phyloP scores from a whole-genome alignment of 2,329 filamentous ascomycete species.

The Aspergillus hortae region DNA sequence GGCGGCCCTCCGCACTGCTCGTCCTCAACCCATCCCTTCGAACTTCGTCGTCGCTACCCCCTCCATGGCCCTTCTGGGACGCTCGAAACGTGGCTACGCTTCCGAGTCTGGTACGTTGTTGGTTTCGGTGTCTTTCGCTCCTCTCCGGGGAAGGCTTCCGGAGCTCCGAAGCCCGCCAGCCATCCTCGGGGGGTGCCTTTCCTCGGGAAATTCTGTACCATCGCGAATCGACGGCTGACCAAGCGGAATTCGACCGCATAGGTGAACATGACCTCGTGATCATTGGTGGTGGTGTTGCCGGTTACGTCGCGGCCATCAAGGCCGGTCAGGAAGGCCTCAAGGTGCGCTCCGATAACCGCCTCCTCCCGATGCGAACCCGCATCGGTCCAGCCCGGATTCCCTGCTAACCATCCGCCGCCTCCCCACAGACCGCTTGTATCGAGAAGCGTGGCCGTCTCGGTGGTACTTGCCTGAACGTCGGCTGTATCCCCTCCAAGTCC shows the following conservation, averaged over 20 bases:
- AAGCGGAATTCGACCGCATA: constrained; percentile 34
- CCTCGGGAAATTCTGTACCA: constrained; percentile 2
- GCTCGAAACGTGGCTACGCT: constrained; percentile 55
- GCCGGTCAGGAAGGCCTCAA: constrained; percentile 96
- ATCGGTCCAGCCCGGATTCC: background rate
- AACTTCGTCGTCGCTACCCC: constrained; percentile 34
- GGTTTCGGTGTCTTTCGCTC: background rate
- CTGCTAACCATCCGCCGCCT: constrained; percentile 9
- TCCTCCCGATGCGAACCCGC: constrained; percentile 1
- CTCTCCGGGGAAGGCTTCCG: background rate
- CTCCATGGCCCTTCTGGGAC: constrained; percentile 46
- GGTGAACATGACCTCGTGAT: constrained; percentile 96
- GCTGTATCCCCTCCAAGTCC: constrained; percentile 98
- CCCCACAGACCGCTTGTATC: constrained; percentile 79
- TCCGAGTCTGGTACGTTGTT: constrained; percentile 45
- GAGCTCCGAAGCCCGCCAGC: background rate
- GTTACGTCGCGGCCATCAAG: constrained; percentile 99
- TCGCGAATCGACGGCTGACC: constrained; percentile 18
- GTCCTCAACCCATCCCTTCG: constrained; percentile 34
- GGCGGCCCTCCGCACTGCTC: constrained; percentile 37
- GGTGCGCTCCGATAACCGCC: constrained; percentile 49
- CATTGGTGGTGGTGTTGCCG: constrained; percentile 95
- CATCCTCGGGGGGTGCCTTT: background rate
- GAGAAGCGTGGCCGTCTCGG: constrained; percentile 95
- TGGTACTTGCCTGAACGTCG: constrained; percentile 97